Base-by-base conservation (phyloP, 441 rosid species). In the Geranium incanum region DNA sequence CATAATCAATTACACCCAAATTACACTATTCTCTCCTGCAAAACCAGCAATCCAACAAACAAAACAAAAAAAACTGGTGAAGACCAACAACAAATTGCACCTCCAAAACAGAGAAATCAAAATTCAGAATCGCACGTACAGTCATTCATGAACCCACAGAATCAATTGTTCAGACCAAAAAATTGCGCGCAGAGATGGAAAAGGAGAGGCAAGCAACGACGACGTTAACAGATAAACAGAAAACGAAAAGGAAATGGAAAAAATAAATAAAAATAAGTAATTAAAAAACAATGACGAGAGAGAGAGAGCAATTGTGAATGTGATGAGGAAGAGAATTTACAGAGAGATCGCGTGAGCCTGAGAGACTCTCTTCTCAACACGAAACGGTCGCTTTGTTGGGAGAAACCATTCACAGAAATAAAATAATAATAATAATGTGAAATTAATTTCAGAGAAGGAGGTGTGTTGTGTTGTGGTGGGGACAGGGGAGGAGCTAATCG, bases 291-390 rank as follows among this genome's bases (percentile, higher is more conserved):
- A 59, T 18, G 64, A 59, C 23, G 19, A 59, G 28, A 59, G 64
- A 1, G 6, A 50, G 57, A 13, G 15, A 16, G 57, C 33, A 28
- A 28, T 28, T 12, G 57, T 50, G 33, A 28, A 28, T 50, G 57
- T 50, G 57, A 50, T 0, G 57, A 50, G 57, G 15, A 13, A 50
- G 57, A 59, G 33, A 18, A 16, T 59, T 50, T 43, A 18, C 64
- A 59, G 64, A 59, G 64, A 59, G 64, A 59, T 59, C 64, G 64
- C 64, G 62, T 55, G 62, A 55, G 62, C 21, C 62, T 55, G 62
- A 15, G 62, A 55, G 12, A 43, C 12, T 43, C 23, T 59, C 23
- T 50, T 50, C 15, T 59, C 64, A 59, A 18, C 64, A 59, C 21
- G 64, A 59, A 59, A 59, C 64, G 21, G 64, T 59, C 21, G 64